Percentiles rank a stretch among this genome's conserved stretches.
Conservation (phyloP, 2,329 filamentous ascomycete genomes). For the Ophiostoma perfectum region DNA sequence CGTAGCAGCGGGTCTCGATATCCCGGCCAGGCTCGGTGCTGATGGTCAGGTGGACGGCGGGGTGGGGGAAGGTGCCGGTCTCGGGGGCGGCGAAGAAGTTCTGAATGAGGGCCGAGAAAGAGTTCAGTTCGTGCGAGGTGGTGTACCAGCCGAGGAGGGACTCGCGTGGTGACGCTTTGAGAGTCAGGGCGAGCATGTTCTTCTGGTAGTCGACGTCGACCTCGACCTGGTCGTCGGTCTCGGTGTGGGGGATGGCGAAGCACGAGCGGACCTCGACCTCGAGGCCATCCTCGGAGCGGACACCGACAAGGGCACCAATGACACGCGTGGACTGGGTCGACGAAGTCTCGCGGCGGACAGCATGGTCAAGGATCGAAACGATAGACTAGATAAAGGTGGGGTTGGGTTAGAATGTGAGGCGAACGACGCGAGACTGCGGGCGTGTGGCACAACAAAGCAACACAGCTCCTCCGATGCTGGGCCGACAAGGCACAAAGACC, state of each 20-base stretch:
- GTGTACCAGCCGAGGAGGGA: conserved; percentile 97
- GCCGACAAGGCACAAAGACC: conserved; percentile 30
- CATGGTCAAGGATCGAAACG: conserved; percentile 85
- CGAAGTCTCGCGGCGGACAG: conserved; percentile 71
- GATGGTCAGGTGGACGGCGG: conserved; percentile 95
- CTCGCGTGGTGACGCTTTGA: conserved; percentile 91
- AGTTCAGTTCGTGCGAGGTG: conserved; percentile 93
- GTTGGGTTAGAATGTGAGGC: not conserved
- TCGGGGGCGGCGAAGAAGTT: conserved; percentile 98
- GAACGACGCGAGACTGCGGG: not conserved
- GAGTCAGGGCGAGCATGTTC: conserved; percentile 92
- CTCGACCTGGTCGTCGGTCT: conserved; percentile 97
- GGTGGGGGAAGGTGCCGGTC: conserved; percentile 93
- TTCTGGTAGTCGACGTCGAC: conserved; percentile 99
- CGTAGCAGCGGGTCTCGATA: conserved; percentile 88
- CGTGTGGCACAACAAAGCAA: not conserved
- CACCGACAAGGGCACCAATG: conserved; percentile 90
- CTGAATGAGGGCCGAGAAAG: conserved; percentile 96
- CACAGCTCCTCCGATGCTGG: not conserved
- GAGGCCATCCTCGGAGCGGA: conserved; percentile 90
- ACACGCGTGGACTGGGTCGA: conserved; percentile 86
- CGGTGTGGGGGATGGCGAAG: conserved; percentile 97
- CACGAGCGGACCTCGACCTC: conserved; percentile 94
- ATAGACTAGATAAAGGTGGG: conserved; percentile 45
- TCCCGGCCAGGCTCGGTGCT: conserved; percentile 83